phyloP scores from a whole-genome alignment of 106 monocot species.

The Narthecium ossifragum region DNA sequence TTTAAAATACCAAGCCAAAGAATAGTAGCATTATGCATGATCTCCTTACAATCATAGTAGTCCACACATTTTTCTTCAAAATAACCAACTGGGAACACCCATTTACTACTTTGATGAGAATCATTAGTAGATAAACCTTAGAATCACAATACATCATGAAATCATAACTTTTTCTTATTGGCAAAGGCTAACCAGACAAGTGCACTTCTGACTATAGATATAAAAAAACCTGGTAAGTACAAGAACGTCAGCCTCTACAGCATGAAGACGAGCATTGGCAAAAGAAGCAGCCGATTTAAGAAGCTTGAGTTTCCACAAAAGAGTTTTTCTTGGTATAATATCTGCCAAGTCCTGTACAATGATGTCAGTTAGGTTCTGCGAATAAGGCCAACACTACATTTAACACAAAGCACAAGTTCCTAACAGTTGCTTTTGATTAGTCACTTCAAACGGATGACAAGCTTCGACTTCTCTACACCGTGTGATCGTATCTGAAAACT shows the following conservation, averaged over 20 bases:
- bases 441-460: neutral
- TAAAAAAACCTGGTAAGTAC: conserved; percentile 63
- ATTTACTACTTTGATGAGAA: too few species aligned
- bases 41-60: too few species aligned
- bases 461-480: too few species aligned
- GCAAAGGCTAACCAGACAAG: neutral
- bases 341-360: conserved; percentile 65
- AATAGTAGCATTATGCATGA: too few species aligned
- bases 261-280: conserved; percentile 87
- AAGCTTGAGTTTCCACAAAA: conserved; percentile 83
- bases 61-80: too few species aligned
- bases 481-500: too few species aligned
- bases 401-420: too few species aligned
- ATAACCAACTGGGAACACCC: too few species aligned
- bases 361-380: too few species aligned
- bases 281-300: conserved; percentile 66
- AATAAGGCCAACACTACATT: too few species aligned
- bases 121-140: neutral
- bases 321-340: conserved; percentile 70
- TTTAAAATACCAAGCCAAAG: too few species aligned
- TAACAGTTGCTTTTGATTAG: neutral
- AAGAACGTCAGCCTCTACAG: conserved; percentile 77
- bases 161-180: neutral
- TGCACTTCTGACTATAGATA: neutral
- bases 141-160: neutral